Conservation (phyloP, 345 rosid species). For the Corchorus capsularis region DNA sequence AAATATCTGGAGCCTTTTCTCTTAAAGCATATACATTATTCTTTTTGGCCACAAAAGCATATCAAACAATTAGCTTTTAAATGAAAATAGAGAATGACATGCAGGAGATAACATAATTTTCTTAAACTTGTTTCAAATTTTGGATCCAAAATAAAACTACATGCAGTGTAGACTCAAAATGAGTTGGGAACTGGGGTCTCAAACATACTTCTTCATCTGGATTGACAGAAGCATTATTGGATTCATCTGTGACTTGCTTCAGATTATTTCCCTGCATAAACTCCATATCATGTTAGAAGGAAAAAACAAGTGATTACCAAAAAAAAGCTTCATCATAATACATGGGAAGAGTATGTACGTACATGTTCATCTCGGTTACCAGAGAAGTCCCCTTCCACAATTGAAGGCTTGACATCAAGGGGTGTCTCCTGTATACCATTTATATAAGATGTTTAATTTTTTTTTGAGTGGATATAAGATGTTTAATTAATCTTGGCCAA, state of each 20-base stretch:
- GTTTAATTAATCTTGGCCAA: constrained; percentile 9
- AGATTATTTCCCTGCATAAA: constrained; percentile 54
- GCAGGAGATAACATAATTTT: not conserved
- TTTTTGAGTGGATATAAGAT: no score
- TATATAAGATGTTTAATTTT: constrained; percentile 11
- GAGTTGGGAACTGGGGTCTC: constrained; percentile 1
- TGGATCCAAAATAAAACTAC: not conserved
- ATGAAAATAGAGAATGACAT: not conserved
- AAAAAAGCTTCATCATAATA: constrained; percentile 5
- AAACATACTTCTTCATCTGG: constrained; percentile 48
- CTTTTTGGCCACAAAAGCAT: no score
- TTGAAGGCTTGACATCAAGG: constrained; percentile 50
- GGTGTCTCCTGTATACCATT: constrained; percentile 49
- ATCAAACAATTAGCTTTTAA: not conserved
- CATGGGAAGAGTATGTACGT: constrained; percentile 30
- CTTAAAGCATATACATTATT: not conserved
- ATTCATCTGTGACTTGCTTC: constrained; percentile 30
- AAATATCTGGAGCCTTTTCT: not conserved
- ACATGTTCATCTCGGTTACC: constrained; percentile 46
- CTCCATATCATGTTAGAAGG: constrained; percentile 24
- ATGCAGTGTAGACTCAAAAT: not conserved
- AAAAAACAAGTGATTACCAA: constrained; percentile 5
- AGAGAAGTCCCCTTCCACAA: constrained; percentile 47
- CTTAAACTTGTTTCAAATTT: not conserved
- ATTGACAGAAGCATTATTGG: constrained; percentile 33